Evolutionary conservation across 345 rosid genomes (phyloP).

Genomic region (Pistacia atlantica): DNA sequence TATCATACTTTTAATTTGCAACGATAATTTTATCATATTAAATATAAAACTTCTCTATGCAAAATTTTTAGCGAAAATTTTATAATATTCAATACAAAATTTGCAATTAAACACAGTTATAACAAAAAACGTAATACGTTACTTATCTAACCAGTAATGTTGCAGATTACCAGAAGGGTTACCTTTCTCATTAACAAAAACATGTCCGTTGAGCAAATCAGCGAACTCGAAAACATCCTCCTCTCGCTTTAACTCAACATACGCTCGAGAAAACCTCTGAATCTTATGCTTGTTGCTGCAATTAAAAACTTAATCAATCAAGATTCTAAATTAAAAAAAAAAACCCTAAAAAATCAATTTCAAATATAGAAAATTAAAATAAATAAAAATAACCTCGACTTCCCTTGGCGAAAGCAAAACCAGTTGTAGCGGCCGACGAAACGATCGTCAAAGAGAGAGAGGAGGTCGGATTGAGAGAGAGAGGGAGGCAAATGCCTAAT

Average conservation of each 20-base stretch:
- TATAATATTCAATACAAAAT: no score
- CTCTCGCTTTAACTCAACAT: constrained; percentile 56
- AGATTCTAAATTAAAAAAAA: not conserved
- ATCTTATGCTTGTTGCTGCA: constrained; percentile 44
- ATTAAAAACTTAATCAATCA: not conserved
- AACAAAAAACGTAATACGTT: not conserved
- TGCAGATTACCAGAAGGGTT: constrained; percentile 11
- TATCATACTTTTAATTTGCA: no score
- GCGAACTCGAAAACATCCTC: constrained; percentile 73
- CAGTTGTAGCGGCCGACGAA: constrained; percentile 61
- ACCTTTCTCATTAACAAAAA: constrained; percentile 80
- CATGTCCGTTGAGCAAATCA: constrained; percentile 66
- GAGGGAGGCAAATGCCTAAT: constrained; percentile 78
- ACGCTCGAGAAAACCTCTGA: constrained; percentile 65
- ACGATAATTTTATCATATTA: no score
- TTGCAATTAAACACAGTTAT: no score
- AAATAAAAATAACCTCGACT: constrained; percentile 39
- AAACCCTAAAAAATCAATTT: not conserved
- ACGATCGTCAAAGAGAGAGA: constrained; percentile 56
- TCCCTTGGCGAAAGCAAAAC: constrained; percentile 60
- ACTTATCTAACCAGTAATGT: not conserved
- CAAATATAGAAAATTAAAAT: not conserved
- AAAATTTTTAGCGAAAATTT: no score
- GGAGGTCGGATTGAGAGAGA: constrained; percentile 55
- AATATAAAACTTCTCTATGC: no score